Conservation (phyloP, 495 filamentous ascomycete genomes). For the Penicillium verhagenii region DNA sequence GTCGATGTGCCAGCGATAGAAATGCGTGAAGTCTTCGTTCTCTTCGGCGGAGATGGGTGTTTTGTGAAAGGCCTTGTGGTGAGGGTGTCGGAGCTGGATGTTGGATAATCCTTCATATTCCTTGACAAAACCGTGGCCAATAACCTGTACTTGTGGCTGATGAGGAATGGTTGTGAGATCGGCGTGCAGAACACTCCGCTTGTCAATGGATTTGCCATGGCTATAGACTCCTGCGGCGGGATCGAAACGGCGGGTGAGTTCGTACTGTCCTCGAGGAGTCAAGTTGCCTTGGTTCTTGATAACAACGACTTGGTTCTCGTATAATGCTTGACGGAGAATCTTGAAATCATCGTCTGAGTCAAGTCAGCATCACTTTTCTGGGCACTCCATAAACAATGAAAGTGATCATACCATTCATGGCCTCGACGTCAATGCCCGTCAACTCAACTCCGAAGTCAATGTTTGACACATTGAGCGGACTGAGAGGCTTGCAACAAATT, state of each 20-base stretch:
- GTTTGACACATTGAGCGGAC: slow-evolving; percentile 29
- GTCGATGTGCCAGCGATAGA: slow-evolving; percentile 75
- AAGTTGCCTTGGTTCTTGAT: slow-evolving; percentile 60
- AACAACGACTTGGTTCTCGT: slow-evolving; percentile 59
- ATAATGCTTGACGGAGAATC: slow-evolving; percentile 57
- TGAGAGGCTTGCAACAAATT: slow-evolving; percentile 6
- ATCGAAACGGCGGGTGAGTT: slow-evolving; percentile 65
- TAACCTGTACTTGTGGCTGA: slow-evolving; percentile 72
- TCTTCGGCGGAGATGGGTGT: slow-evolving; percentile 55
- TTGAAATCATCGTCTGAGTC: slow-evolving; percentile 53
- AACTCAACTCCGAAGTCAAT: slow-evolving; percentile 57
- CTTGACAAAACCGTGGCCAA: slow-evolving; percentile 63
- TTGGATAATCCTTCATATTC: slow-evolving; percentile 63
- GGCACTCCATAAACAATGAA: not conserved
- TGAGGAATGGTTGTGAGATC: slow-evolving; percentile 73
- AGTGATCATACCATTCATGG: slow-evolving; percentile 44
- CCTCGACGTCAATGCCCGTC: slow-evolving; percentile 52
- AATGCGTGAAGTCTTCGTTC: slow-evolving; percentile 62
- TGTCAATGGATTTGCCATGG: slow-evolving; percentile 66
- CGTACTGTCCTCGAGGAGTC: slow-evolving; percentile 62
- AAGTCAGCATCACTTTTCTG: not conserved
- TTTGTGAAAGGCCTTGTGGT: slow-evolving; percentile 68
- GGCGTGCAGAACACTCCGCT: slow-evolving; percentile 65
- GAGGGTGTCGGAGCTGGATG: slow-evolving; percentile 63
- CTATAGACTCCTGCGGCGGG: slow-evolving; percentile 60